phyloP scores from a whole-genome alignment of 2,329 filamentous ascomycete genomes.

The Mollisiaceae sp. region DNA sequence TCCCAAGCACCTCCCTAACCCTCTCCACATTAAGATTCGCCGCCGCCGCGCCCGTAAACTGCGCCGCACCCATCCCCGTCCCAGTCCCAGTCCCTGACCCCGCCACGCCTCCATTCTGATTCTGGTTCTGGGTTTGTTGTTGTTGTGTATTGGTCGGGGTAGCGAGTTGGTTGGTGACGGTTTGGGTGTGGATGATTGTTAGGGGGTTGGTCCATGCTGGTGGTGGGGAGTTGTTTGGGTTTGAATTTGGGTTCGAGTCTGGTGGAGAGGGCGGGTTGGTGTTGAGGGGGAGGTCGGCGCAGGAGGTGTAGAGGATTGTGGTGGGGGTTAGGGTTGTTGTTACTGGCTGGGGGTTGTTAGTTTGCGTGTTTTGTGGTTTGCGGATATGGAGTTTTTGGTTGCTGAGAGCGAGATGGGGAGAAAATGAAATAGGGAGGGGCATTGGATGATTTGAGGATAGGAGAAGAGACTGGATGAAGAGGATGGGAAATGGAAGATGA shows the following conservation, averaged over 20 bases:
- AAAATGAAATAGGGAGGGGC: background rate
- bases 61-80: background rate
- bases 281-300: conserved; percentile 15
- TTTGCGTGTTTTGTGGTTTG: background rate
- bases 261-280: conserved; percentile 7
- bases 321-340: conserved; percentile 16
- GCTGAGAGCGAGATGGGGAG: too few species aligned
- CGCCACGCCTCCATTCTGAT: conserved; percentile 1
- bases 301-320: conserved; percentile 30
- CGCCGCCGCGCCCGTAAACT: background rate
- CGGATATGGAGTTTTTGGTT: too few species aligned
- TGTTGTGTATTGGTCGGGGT: background rate
- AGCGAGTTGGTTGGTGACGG: background rate
- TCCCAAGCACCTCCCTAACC: background rate
- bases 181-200: conserved; percentile 10
- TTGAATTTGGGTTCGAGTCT: conserved; percentile 8
- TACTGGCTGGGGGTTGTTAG: background rate
- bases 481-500: background rate
- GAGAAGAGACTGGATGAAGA: background rate
- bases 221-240: too few species aligned
- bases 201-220: background rate
- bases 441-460: too few species aligned
- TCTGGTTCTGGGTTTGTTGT: background rate
- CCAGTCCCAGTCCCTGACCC: background rate
- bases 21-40: background rate